Percentiles rank a stretch among this genome's conserved stretches.
Evolutionary conservation across 805 yeast species (phyloP).

Genomic region (Saccharomycopsis babjevae): DNA sequence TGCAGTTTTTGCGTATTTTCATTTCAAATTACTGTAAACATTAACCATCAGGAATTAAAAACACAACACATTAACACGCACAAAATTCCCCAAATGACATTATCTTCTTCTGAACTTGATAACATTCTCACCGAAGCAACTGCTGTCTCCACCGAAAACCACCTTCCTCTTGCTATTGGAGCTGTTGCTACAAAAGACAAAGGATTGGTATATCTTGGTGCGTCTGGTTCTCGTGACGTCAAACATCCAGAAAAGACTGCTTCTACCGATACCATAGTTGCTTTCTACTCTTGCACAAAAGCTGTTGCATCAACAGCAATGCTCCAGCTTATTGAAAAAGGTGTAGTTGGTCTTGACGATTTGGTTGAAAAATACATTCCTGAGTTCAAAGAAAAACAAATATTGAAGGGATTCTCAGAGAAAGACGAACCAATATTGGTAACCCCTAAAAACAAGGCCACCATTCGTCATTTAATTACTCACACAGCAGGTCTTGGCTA

Average conservation of each 20-base stretch:
- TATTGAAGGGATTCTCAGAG: conserved; percentile 21
- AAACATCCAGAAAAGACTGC: conserved; percentile 8
- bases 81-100: background rate
- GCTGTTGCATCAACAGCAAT: conserved; percentile 25
- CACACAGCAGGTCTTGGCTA: conserved; percentile 31
- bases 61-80: background rate
- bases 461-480: conserved; percentile 26
- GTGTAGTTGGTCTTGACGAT: conserved; percentile 25
- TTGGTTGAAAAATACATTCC: conserved; percentile 25
- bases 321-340: conserved; percentile 27
- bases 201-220: conserved; percentile 17
- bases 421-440: conserved; percentile 21
- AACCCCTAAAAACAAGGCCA: conserved; percentile 22
- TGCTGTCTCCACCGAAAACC: conserved; percentile 5
- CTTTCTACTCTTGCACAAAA: conserved; percentile 28
- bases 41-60: background rate
- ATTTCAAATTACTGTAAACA: too few species aligned
- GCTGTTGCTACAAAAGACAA: conserved; percentile 18
- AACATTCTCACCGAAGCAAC: conserved; percentile 17
- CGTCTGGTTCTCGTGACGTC: conserved; percentile 16
- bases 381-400: conserved; percentile 20
- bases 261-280: conserved; percentile 21
- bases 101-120: conserved; percentile 2
- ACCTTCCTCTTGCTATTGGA: conserved; percentile 18
- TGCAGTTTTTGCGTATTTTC: too few species aligned